Conservation (phyloP, 305 asterid species). For the Rubia tinctorum region DNA sequence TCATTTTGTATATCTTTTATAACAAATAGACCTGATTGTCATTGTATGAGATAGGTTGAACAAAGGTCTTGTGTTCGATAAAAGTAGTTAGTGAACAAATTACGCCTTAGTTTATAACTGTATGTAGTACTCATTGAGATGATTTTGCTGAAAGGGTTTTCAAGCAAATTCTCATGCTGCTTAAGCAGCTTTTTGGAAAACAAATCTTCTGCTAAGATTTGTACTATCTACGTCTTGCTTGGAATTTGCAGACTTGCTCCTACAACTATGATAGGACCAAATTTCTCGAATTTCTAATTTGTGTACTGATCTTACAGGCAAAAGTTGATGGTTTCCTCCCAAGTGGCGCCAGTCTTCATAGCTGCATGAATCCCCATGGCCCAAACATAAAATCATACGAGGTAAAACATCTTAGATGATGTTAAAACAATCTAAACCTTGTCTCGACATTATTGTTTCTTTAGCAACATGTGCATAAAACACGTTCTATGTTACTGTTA, state of each 20-base stretch:
- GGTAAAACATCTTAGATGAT: slow-evolving; percentile 34
- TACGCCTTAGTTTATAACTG: too few species aligned
- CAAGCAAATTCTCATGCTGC: not conserved
- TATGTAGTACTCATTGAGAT: not conserved
- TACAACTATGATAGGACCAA: not conserved
- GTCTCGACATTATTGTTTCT: not conserved
- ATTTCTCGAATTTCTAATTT: not conserved
- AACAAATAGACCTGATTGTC: not conserved
- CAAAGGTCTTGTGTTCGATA: not conserved
- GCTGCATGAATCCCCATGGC: slow-evolving; percentile 99
- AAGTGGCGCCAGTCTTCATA: slow-evolving; percentile 97
- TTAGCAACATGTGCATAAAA: not conserved
- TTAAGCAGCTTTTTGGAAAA: not conserved
- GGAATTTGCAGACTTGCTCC: not conserved
- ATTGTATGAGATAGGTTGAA: not conserved
- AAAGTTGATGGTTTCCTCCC: slow-evolving; percentile 97
- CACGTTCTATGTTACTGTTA: not conserved
- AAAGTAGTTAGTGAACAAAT: not conserved
- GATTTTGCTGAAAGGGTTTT: not conserved
- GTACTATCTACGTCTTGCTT: not conserved
- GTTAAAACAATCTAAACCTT: not conserved
- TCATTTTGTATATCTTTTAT: not conserved
- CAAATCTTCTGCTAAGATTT: not conserved
- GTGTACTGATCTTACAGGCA: slow-evolving; percentile 53
- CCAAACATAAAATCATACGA: slow-evolving; percentile 92